Conservation (phyloP, 1,139 yeast species). For the Eremothecium gossypii region DNA sequence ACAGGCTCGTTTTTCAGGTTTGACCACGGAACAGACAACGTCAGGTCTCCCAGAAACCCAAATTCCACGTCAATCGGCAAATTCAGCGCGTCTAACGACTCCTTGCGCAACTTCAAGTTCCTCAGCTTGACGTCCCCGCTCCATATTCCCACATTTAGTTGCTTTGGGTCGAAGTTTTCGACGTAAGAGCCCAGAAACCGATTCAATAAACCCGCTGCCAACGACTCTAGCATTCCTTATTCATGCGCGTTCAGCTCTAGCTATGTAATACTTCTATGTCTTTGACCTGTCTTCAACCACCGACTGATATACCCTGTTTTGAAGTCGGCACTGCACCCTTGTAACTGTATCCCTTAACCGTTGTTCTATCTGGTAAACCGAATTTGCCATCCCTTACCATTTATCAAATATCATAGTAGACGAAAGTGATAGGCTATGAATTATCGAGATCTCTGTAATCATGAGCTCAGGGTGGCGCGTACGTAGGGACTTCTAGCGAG, state of each 20-base stretch:
- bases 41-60: conserved; percentile 85
- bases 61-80: conserved; percentile 83
- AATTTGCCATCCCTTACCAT: too few species aligned
- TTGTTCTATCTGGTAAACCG: too few species aligned
- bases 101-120: conserved; percentile 59
- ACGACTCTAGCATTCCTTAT: conserved; percentile 40
- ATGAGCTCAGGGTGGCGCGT: too few species aligned
- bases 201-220: conserved; percentile 42
- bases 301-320: too few species aligned
- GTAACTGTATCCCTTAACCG: too few species aligned
- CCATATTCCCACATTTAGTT: conserved; percentile 93
- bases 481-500: too few species aligned
- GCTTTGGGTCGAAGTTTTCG: conserved; percentile 91
- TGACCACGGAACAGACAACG: conserved; percentile 94
- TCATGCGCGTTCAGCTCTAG: background rate
- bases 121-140: conserved; percentile 88
- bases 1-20: conserved; percentile 90
- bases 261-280: too few species aligned
- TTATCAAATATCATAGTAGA: too few species aligned
- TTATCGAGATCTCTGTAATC: too few species aligned
- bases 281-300: too few species aligned
- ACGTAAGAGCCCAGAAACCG: conserved; percentile 53
- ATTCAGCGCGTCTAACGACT: conserved; percentile 74
- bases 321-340: too few species aligned
- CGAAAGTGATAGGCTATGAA: too few species aligned